Evolutionary conservation across 257 asterid species (phyloP).

Genomic region (Dorcoceras hygrometricum): DNA sequence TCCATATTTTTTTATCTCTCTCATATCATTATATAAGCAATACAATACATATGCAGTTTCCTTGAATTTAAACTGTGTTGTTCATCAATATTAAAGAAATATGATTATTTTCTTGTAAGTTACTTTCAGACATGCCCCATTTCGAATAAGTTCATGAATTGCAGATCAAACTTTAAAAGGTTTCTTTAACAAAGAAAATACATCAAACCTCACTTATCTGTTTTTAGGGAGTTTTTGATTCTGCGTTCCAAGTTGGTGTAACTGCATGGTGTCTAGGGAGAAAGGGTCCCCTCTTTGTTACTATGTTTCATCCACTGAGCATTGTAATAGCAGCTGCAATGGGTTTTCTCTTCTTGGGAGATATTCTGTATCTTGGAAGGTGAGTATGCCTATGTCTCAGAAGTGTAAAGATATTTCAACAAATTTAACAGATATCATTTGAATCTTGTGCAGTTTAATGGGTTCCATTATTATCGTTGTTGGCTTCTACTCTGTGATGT

Average conservation of each 20-base stretch:
- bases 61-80: no score
- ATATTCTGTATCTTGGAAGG: conserved; percentile 77
- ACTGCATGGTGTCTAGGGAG: conserved; percentile 63
- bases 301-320: conserved; percentile 79
- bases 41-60: background rate
- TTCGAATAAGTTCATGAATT: background rate
- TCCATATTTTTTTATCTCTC: background rate
- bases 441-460: conserved; percentile 48
- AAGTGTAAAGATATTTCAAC: no score
- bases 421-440: background rate
- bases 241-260: conserved; percentile 84
- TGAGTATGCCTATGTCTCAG: conserved; percentile 23
- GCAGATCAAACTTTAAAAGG: background rate
- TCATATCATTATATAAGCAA: background rate
- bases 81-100: no score
- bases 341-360: conserved; percentile 60
- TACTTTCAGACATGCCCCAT: no score
- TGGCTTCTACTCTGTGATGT: conserved; percentile 92
- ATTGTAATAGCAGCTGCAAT: conserved; percentile 62
- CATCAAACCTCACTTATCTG: background rate
- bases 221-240: conserved; percentile 67
- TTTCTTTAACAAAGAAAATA: background rate
- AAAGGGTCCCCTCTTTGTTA: conserved; percentile 84
- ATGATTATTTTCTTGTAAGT: no score
- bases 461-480: conserved; percentile 68